Conservation (phyloP, 2,329 filamentous ascomycete species). For the Diaporthe citriasiana region DNA sequence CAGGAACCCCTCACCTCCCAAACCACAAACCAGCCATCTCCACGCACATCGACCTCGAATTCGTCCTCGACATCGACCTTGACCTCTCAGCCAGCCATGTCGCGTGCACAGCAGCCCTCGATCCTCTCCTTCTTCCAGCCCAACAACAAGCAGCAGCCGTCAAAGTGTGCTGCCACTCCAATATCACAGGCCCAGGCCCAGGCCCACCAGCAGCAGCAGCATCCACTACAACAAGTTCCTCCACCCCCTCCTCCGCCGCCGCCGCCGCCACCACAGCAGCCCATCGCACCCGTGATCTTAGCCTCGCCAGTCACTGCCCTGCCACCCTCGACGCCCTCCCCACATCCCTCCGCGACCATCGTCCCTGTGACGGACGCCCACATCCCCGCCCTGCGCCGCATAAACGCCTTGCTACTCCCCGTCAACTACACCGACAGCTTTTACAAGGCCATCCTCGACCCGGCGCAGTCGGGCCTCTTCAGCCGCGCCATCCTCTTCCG, state of each 20-base stretch:
- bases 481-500: conserved; percentile 73
- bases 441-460: conserved; percentile 69
- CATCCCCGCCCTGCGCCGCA: conserved; percentile 71
- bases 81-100: conserved; percentile 47
- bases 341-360: conserved; percentile 65
- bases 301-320: conserved; percentile 48
- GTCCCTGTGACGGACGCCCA: conserved; percentile 64
- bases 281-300: conserved; percentile 42
- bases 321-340: conserved; percentile 53
- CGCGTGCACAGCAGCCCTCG: conserved; percentile 59
- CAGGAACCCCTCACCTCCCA: neutral
- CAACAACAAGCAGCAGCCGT: conserved; percentile 52
- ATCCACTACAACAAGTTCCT: conserved; percentile 43
- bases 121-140: conserved; percentile 75
- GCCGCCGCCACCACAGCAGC: conserved; percentile 41
- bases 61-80: neutral
- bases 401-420: conserved; percentile 75
- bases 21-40: neutral
- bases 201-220: conserved; percentile 44
- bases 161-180: conserved; percentile 58
- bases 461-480: conserved; percentile 64
- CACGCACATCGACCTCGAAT: neutral
- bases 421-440: conserved; percentile 75
- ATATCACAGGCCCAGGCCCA: conserved; percentile 49
- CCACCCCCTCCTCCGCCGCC: conserved; percentile 43